These are phyloP conservation scores for Rubroshorea leprosula DNA, from an alignment of 345 rosid genomes.

Conservation along the genomic window DNA sequence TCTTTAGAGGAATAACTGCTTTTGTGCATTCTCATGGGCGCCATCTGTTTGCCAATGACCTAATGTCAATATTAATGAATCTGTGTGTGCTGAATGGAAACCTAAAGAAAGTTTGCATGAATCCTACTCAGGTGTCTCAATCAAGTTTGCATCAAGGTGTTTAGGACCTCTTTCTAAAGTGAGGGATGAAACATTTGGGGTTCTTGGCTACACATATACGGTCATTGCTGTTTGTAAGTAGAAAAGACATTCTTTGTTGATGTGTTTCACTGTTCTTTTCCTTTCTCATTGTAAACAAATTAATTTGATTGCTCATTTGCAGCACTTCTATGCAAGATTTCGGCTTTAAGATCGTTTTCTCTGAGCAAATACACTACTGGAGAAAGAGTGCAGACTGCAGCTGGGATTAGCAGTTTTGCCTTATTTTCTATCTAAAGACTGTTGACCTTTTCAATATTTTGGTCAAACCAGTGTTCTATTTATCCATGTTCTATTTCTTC, in stretches of 20 bases:
- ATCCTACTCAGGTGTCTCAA: no score
- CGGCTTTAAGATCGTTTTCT: conserved; percentile 74
- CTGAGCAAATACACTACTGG: conserved; percentile 65
- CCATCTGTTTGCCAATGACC: no score
- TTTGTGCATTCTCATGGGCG: no score
- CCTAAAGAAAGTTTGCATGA: no score
- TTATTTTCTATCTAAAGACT: conserved; percentile 80
- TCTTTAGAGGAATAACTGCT: no score
- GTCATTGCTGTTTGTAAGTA: not conserved
- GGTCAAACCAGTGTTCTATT: conserved; percentile 71
- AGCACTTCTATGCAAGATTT: conserved; percentile 77
- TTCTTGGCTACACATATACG: not conserved
- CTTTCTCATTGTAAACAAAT: not conserved
- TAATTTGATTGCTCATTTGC: conserved; percentile 19
- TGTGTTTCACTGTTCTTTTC: not conserved
- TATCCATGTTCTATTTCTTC: conserved; percentile 92
- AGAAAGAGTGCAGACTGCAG: conserved; percentile 72
- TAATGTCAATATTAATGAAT: no score
- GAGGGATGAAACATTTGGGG: not conserved
- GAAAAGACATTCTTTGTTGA: not conserved
- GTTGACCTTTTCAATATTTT: conserved; percentile 62
- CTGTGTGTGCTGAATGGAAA: no score
- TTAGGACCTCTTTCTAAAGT: not conserved
- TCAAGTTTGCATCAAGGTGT: no score
- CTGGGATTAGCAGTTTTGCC: conserved; percentile 80